A percentile compares a stretch with the other conserved stretches of the same genome.
Conservation (phyloP, 129 eudicot genomes). For the Scalesia atractyloides region DNA sequence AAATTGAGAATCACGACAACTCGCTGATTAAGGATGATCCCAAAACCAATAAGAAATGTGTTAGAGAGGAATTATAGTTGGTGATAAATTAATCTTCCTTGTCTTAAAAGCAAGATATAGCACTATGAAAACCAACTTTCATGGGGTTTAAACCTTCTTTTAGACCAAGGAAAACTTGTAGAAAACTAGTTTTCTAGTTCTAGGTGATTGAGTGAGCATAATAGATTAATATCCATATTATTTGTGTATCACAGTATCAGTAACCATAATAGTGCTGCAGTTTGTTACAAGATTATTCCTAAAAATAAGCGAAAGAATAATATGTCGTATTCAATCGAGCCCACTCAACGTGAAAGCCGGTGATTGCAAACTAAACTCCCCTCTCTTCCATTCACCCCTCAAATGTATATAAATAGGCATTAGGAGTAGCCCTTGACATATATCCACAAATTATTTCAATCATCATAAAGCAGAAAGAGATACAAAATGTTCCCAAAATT, state of each 20-base stretch:
- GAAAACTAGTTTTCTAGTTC: background rate
- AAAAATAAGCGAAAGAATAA: background rate
- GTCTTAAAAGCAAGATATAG: no score
- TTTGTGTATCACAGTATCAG: no score
- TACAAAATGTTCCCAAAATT: slow-evolving; percentile 7
- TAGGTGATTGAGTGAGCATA: background rate
- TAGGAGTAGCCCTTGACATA: background rate
- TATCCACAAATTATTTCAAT: background rate
- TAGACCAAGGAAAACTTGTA: background rate
- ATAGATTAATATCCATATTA: background rate
- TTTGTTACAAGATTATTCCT: slow-evolving; percentile 5
- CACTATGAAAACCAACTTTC: background rate
- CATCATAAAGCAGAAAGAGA: background rate
- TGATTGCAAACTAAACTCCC: background rate
- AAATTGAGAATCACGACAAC: background rate
- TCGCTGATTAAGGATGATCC: background rate
- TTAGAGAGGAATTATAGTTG: background rate
- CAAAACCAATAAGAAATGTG: background rate
- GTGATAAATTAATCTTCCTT: background rate
- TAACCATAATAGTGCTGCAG: no score
- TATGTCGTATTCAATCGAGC: background rate
- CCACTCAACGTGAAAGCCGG: background rate
- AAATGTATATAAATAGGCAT: background rate
- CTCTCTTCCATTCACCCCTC: background rate
- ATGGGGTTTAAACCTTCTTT: background rate